Conservation (phyloP, 495 filamentous ascomycete genomes). For the Aspergillus biplanus region DNA sequence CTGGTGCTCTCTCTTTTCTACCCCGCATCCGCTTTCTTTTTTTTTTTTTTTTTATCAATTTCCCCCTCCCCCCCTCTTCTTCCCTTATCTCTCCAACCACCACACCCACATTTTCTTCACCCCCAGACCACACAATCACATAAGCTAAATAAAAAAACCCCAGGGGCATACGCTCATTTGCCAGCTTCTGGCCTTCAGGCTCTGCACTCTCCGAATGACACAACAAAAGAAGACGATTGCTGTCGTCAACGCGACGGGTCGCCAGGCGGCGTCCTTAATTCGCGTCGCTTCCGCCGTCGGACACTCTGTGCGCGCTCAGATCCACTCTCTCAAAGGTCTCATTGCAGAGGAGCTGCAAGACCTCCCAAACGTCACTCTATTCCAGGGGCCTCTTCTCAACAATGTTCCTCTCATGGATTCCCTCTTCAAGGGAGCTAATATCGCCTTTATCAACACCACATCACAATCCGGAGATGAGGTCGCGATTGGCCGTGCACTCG, state of each 20-base stretch:
- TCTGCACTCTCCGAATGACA: slow-evolving; percentile 40
- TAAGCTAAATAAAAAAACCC: background rate
- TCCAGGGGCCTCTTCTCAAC: slow-evolving; percentile 81
- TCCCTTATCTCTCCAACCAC: slow-evolving; percentile 15
- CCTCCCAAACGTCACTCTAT: slow-evolving; percentile 81
- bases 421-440: slow-evolving; percentile 80
- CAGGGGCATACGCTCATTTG: background rate
- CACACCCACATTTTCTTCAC: slow-evolving; percentile 4
- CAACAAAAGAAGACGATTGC: slow-evolving; percentile 75
- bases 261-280: slow-evolving; percentile 91
- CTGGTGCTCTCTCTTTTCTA: slow-evolving; percentile 16
- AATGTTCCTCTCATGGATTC: slow-evolving; percentile 67
- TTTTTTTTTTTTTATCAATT: slow-evolving; percentile 18
- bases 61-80: slow-evolving; percentile 1
- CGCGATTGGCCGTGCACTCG: slow-evolving; percentile 80
- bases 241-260: slow-evolving; percentile 88
- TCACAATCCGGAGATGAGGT: slow-evolving; percentile 91
- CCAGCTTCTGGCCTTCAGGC: slow-evolving; percentile 1
- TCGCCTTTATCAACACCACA: slow-evolving; percentile 98
- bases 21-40: slow-evolving; percentile 26
- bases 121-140: background rate
- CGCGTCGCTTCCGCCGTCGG: slow-evolving; percentile 90
- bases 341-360: slow-evolving; percentile 79
- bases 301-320: slow-evolving; percentile 86
- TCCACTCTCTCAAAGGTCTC: slow-evolving; percentile 78